Base-by-base conservation (phyloP, 306 rosid species). In the Pyrus bretschneideri region DNA sequence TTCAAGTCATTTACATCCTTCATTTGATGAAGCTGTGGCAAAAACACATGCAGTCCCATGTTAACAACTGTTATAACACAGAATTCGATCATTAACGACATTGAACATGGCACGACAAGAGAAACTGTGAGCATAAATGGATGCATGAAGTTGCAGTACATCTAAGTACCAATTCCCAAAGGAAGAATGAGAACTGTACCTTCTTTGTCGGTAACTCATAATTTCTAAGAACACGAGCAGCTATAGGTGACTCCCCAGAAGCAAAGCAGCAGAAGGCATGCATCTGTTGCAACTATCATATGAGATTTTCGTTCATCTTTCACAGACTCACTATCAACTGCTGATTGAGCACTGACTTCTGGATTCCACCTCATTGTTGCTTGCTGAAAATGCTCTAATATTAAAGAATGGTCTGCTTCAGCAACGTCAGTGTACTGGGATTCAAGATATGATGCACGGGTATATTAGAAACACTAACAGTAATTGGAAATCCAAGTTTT, bases 391-490 rank as follows among this genome's bases (percentile, higher is more conserved):
- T 76, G 86, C 77, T 95, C 99, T 25, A 92, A 62, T 38, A 85
- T 64, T 33, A 19, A 69, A 78, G 87, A 83, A 45, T 97, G 93
- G 77, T 92, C 96, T 68, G 87, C 83, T 82, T 88, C 99, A 33
- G 85, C 92, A 23, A 92, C 92, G 88, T 95, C 99, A 82, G 91
- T 88, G 86, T 95, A 89, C 97, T 95, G 91, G 61, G 62, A 85
- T 31, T 51, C 18, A 29, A 54, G 46, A 80, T 74, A 80, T 55
- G 67, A 79, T 25, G 30, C 3, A 29, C 30, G 30, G 30, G 33
- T 25, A 30, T 38, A 59, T 79, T 69, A 85, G 74, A 54, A 67
- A 51, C 75, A 67, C 5, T 5, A 14, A 66, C 42, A 19, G 77
- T 22, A 22, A 18, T 18, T 6, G 71, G 6, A 6, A 10, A 27